These are phyloP conservation scores for Eleusine indica DNA, from an alignment of 176 grass and related monocot species.

Conservation along the genomic window DNA sequence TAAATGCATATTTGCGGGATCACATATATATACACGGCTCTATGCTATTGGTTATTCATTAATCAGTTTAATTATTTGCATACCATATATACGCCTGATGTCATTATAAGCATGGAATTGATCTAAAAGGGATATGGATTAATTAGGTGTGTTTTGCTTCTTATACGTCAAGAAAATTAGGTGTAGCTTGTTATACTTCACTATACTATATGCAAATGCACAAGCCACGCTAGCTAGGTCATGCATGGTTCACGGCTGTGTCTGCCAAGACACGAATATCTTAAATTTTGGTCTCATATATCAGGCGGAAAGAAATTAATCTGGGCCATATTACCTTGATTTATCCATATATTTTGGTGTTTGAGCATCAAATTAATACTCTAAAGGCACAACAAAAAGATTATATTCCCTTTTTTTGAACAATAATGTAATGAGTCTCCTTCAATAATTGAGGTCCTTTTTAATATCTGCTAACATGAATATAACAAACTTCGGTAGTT, in stretches of 20 bases:
- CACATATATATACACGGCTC: not conserved
- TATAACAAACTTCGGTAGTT: not conserved
- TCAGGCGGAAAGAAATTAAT: not conserved
- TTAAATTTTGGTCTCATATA: not conserved
- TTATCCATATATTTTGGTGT: not conserved
- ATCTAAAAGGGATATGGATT: not conserved
- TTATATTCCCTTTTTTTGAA: not conserved
- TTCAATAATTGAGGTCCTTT: conserved; percentile 8
- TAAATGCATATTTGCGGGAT: not conserved
- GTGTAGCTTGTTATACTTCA: not conserved
- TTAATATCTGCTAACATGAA: not conserved
- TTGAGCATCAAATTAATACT: not conserved
- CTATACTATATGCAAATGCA: not conserved
- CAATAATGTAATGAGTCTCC: not conserved
- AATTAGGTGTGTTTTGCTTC: no score
- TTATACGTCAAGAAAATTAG: no score
- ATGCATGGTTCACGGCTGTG: not conserved
- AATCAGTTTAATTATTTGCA: not conserved
- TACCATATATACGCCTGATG: not conserved
- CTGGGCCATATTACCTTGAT: not conserved
- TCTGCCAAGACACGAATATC: not conserved
- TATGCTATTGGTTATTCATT: not conserved
- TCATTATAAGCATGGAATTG: not conserved
- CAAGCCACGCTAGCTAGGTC: no score
- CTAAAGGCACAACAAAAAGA: not conserved